Evolutionary conservation across 352 stramenopile species (phyloP), one percentile per base, ranked within the genome.

Genomic region (Globisporangium echinulatum): DNA sequence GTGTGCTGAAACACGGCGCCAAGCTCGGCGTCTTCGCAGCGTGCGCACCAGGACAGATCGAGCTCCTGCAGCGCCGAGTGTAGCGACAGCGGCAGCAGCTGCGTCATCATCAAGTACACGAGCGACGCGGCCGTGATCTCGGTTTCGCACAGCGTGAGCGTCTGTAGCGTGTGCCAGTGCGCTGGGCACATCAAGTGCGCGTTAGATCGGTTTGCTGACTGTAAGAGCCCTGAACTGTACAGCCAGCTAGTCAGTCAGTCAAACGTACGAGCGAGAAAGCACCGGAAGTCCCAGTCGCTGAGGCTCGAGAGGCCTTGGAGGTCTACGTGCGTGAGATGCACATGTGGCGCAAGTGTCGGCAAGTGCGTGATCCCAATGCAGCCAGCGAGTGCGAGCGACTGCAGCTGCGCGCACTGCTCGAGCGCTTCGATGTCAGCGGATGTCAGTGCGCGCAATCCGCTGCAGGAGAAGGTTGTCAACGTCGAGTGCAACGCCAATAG

Each of bases 11-110:
- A 49, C 15, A 72, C 38, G 25, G 42, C 17, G 15, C 52, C 19
- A 14, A 70, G 33, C 5, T 42, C 58, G 14, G 59, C 38, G 46
- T 43, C 51, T 25, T 56, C 54, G n/a, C 67, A 54, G 11, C 38
- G 47, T 36, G 44, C 54, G 25, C 66, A 70, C 66, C 66, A 72
- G 15, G 66, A 72, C 11, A 72, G 43, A 57, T 72, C 58, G 25
- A 67, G 39, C 44, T 54, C 40, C 8, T 9, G 14, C 17, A 70
- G 43, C 13, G 25, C 17, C 47, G 51, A 11, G 43, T 48, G 25
- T 2, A 33, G 25, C 25, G 25, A 33, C 25, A 14, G 44, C 4
- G 13, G 7, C 36, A 10, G 36, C 5, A 49, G 25, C 7, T 44
- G 14, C 14, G 47, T 14, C 37, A 49, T 37, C 9, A 66, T 44